Base-by-base conservation (phyloP, 805 yeast species). In the Metschnikowia similis region DNA sequence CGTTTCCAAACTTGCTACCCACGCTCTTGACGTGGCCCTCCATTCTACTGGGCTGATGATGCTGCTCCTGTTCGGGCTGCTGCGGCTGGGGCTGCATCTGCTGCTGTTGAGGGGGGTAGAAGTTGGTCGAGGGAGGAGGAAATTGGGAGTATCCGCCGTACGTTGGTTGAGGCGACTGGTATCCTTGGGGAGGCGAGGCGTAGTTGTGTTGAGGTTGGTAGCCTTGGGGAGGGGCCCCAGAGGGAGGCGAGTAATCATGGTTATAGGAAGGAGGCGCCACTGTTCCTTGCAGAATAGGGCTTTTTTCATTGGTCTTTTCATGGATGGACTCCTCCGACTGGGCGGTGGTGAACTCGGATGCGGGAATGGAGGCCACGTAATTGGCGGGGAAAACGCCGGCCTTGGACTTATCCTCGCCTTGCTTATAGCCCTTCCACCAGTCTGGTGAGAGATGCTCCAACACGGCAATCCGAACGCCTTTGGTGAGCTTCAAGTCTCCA, bases 341-440 rank as follows among this genome's bases (percentile, higher is more conserved):
- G 6, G 66, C 63, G 47, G 43, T 26, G 29, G 57, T 53, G 50
- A 63, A 67, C 43, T 72, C 76, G 21, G 65, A 56, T 49, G 63
- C 66, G 10, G 72, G 57, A 4, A 76, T 62, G 37, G 75, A 54
- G 26, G 56, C 77, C 45, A 90, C 96, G 62, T 94, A 92, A 65
- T 89, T 89, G 1, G 92, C 72, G 8, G 99, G 99, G 72, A 94
- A 91, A 62, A 91, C 84, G 39, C 98, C 99, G 7, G 79, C 77
- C 31, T 67, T 65, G 5, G 81, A 79, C 1, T 66, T 55, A 7
- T 46, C 46, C 40, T 75, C 64, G 14, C 72, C 70, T 40, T 60
- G 53, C 51, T 61, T 66, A 54, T 66, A 69, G 42, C 99, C 99
- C 63, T 81, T 85, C 87, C 94, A 90, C 99, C 99, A 92, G 62